Evolutionary conservation across 202 grass and related monocot genomes (phyloP).

Genomic region (Hordeum pubiflorum): DNA sequence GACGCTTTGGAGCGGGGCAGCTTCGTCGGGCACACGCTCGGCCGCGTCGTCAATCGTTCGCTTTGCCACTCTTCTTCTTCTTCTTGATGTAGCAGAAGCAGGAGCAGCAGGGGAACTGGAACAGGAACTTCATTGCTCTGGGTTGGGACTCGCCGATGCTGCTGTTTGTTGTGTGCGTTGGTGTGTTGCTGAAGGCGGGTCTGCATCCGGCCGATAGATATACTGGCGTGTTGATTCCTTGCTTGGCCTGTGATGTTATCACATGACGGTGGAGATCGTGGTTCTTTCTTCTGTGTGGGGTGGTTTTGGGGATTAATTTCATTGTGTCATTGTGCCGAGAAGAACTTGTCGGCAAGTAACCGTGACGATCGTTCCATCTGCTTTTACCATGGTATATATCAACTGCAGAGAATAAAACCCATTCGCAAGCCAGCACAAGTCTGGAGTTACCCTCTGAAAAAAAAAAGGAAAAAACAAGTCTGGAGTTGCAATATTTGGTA

Average conservation of each 20-base stretch:
- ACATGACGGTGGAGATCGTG: not conserved
- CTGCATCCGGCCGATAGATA: conserved; percentile 17
- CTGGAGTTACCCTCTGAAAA: not conserved
- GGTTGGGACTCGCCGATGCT: not conserved
- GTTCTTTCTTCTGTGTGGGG: conserved; percentile 13
- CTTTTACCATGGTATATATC: not conserved
- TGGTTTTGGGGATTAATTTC: not conserved
- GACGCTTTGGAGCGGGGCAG: not conserved
- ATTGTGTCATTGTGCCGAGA: not conserved
- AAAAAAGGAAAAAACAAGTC: not conserved
- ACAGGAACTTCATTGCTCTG: conserved; percentile 44
- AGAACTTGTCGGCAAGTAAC: not conserved
- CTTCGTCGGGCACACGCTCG: conserved; percentile 15
- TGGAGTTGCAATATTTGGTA: not conserved
- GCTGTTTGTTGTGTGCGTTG: not conserved
- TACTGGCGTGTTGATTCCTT: conserved; percentile 7
- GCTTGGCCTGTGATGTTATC: conserved; percentile 13
- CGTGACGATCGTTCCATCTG: not conserved
- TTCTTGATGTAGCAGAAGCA: conserved; percentile 54
- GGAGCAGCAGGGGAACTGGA: conserved; percentile 51
- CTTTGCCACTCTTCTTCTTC: conserved; percentile 35
- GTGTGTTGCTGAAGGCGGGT: not conserved
- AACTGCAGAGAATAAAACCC: not conserved
- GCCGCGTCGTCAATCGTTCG: not conserved
- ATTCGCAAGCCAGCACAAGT: not conserved